Evolutionary conservation across 306 rosid genomes (phyloP).

Genomic region (Acacia crassicarpa): DNA sequence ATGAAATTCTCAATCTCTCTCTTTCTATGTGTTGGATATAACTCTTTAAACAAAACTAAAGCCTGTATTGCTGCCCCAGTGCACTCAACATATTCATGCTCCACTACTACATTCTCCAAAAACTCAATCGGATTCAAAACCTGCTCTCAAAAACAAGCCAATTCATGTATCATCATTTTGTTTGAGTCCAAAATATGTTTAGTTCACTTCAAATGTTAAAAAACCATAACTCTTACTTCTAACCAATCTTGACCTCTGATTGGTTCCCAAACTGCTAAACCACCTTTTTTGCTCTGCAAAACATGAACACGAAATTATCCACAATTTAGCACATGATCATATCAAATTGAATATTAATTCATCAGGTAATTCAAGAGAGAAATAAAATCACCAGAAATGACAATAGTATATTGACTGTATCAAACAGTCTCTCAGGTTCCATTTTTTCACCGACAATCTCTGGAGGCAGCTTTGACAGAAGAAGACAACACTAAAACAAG

Average conservation of each 20-base stretch:
- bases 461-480: constrained; percentile 38
- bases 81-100: constrained; percentile 30
- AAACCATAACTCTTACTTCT: constrained; percentile 33
- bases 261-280: constrained; percentile 44
- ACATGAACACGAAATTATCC: background rate
- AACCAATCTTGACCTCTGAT: constrained; percentile 44
- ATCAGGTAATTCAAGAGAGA: background rate
- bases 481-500: constrained; percentile 32
- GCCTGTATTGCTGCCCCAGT: constrained; percentile 22
- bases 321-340: background rate
- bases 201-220: background rate
- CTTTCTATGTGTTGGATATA: background rate
- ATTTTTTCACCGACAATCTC: constrained; percentile 26
- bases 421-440: constrained; percentile 34
- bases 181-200: background rate
- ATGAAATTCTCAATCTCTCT: background rate
- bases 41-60: background rate
- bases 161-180: background rate
- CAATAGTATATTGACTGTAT: constrained; percentile 47
- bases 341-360: background rate
- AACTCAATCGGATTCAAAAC: constrained; percentile 21
- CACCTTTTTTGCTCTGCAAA: constrained; percentile 56
- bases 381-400: constrained; percentile 40
- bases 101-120: constrained; percentile 3
- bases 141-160: background rate